Base-by-base conservation (phyloP, 345 rosid species). In the Eucalyptus sp. region DNA sequence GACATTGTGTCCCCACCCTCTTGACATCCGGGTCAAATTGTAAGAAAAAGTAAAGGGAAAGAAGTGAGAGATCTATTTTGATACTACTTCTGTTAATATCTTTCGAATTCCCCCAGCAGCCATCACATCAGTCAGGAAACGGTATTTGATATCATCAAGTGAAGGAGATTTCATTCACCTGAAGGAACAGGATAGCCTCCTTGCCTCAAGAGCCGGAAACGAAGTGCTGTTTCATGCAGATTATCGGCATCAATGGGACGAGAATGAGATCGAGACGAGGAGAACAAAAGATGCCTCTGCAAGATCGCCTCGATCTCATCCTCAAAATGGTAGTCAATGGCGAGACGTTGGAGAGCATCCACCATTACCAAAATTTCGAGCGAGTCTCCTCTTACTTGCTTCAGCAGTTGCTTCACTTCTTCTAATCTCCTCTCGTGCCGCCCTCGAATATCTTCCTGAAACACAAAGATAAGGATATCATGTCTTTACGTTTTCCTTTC, bases 191-290 rank as follows among this genome's bases (percentile, higher is more conserved):
- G 46, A 90, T 89, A 83, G 87, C 93, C 94, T 86, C 86, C 90
- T 87, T 94, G 94, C 56, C 94, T 91, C 4, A 92, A 90, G 46
- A 94, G 66, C 31, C 95, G 87, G 89, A 94, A 94, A 50, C 93
- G 79, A 86, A 86, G 93, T 3, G 94, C 88, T 41, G 87, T 88
- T 79, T 89, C 90, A 41, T 86, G 86, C n/a, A 93, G 94, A 88
- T 87, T 48, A 76, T 24, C 3, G 33, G 62, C 37, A 50, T 37
- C 31, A 10, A 11, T 27, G 85, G 41, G 3, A 80, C 41, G 85
- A 33, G 46, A 44, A 33, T 37, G 85, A 44, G 44, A n/a, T 16
- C 9, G 54, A 5, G 18, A 46, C 22, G 66, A 4, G 86, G 33
- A 88, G 24, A 60, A 31, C 62, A n/a, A 15, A 46, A 12, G 18